Conservation (phyloP, 2,329 filamentous ascomycete genomes). For the Fusarium caatingaense region DNA sequence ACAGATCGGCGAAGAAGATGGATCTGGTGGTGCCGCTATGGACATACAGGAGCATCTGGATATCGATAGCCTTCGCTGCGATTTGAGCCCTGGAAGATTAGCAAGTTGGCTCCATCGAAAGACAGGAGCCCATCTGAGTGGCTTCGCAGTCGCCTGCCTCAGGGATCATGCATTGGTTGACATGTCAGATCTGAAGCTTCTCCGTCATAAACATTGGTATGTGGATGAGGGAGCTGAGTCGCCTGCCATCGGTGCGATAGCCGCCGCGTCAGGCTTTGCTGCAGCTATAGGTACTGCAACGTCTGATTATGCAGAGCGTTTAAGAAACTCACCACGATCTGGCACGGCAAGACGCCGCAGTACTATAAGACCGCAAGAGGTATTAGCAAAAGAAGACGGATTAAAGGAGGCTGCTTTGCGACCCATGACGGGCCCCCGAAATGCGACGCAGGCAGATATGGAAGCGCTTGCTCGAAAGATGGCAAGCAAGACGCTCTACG, state of each 20-base stretch:
- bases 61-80: slow-evolving; percentile 67
- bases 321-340: slow-evolving; percentile 17
- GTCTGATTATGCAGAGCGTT: slow-evolving; percentile 30
- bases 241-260: slow-evolving; percentile 72
- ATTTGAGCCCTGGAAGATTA: slow-evolving; percentile 65
- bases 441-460: slow-evolving; percentile 46
- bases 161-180: slow-evolving; percentile 65
- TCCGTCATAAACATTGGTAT: slow-evolving; percentile 64
- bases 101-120: slow-evolving; percentile 72
- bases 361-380: neutral
- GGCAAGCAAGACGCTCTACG: slow-evolving; percentile 53
- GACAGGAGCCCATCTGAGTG: slow-evolving; percentile 67
- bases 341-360: neutral
- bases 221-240: slow-evolving; percentile 73
- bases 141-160: slow-evolving; percentile 69
- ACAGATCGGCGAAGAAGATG: slow-evolving; percentile 65
- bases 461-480: slow-evolving; percentile 47
- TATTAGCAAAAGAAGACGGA: neutral
- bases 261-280: slow-evolving; percentile 72
- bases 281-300: slow-evolving; percentile 61
- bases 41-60: slow-evolving; percentile 67
- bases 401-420: neutral
- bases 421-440: neutral
- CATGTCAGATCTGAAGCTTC: slow-evolving; percentile 67
- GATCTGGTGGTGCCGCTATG: slow-evolving; percentile 62